Evolutionary conservation across 2,329 filamentous ascomycete species (phyloP).

Genomic region (Apiospora malaysiana): DNA sequence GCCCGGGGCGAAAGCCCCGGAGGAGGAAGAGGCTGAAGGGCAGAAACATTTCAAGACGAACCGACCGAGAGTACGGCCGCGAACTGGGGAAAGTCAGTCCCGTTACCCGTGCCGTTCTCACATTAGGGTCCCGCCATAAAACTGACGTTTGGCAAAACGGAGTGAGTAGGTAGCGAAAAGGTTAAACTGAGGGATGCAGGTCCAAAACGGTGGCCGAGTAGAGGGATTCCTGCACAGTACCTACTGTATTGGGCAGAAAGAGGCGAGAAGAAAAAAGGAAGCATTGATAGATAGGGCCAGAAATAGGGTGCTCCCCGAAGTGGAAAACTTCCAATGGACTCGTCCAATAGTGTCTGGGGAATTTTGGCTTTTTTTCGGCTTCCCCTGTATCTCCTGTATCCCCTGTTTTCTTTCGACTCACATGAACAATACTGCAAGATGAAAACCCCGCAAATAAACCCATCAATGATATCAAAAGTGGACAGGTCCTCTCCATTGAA

Average conservation of each 20-base stretch:
- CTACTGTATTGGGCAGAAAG: neutral
- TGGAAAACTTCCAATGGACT: neutral
- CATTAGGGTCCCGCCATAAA: neutral
- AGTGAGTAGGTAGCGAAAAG: neutral
- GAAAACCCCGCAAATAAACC: constrained; percentile 15
- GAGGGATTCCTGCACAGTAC: neutral
- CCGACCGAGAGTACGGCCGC: constrained; percentile 5
- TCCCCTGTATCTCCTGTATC: neutral
- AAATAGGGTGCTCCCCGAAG: constrained; percentile 17
- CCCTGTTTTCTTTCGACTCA: constrained; percentile 10
- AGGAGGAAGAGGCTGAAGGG: neutral
- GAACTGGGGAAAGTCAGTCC: constrained; percentile 12
- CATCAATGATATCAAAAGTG: constrained; percentile 13
- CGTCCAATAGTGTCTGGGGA: neutral
- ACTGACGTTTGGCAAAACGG: neutral
- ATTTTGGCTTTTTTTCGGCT: neutral
- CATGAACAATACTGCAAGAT: constrained; percentile 15
- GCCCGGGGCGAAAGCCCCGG: constrained; percentile 3
- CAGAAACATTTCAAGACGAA: constrained; percentile 2
- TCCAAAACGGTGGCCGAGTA: neutral
- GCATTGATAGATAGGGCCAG: constrained; percentile 11
- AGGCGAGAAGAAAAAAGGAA: neutral
- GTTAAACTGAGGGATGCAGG: neutral
- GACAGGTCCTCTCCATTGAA: constrained; percentile 3
- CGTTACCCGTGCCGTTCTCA: neutral